Evolutionary conservation across 768 basidiomycete genomes (phyloP).

Genomic region (Naganishia vaughanmartiniae): DNA sequence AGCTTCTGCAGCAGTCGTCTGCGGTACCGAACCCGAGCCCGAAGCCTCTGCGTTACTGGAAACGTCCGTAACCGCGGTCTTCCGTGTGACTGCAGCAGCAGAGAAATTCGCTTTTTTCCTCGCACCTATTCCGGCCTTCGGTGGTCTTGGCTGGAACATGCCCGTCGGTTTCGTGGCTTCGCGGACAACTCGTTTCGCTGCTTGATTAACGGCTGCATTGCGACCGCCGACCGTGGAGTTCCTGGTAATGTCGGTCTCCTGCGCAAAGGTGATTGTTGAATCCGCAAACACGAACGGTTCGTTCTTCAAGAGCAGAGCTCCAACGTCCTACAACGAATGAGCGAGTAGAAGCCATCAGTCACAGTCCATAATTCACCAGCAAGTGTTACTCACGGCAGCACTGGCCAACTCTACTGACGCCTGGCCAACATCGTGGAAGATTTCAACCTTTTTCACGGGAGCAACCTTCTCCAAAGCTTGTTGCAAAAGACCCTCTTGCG

Average conservation of each 20-base stretch:
- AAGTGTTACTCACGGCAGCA: conserved; percentile 51
- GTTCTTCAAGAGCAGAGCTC: conserved; percentile 68
- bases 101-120: conserved; percentile 15
- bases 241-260: conserved; percentile 15
- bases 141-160: conserved; percentile 28
- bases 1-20: background rate
- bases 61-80: conserved; percentile 21
- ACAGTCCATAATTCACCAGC: too few species aligned
- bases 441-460: conserved; percentile 64
- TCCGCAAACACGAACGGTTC: conserved; percentile 73
- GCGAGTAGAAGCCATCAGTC: background rate
- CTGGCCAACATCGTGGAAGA: conserved; percentile 61
- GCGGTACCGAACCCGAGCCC: background rate
- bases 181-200: background rate
- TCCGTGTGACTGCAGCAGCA: conserved; percentile 28
- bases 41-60: background rate
- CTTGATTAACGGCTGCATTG: conserved; percentile 5
- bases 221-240: conserved; percentile 11
- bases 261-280: conserved; percentile 59
- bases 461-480: conserved; percentile 79
- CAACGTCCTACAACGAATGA: conserved; percentile 72
- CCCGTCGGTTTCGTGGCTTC: conserved; percentile 7
- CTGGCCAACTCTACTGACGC: conserved; percentile 54
- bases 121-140: conserved; percentile 8
- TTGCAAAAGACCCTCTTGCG: conserved; percentile 88